phyloP scores from a whole-genome alignment of 768 basidiomycete species.

The Tremella mesenterica region DNA sequence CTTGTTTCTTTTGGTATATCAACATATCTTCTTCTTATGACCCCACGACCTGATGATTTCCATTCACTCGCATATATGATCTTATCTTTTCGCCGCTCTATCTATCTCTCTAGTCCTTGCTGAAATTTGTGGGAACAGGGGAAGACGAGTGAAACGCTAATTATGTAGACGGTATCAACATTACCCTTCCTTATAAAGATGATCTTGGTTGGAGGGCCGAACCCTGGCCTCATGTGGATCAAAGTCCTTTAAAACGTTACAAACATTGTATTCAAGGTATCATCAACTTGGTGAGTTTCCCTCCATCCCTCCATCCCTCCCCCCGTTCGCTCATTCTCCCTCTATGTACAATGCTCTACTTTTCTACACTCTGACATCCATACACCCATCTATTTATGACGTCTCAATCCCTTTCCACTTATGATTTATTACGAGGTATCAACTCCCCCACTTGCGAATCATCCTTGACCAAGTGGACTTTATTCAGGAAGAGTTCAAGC shows the following conservation, averaged over 20 bases:
- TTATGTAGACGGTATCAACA: conserved; percentile 19
- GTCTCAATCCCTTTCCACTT: no score
- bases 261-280: conserved; percentile 36
- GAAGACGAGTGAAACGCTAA: no score
- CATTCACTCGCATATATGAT: background rate
- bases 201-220: conserved; percentile 2
- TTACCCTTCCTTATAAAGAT: conserved; percentile 10
- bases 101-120: conserved; percentile 24
- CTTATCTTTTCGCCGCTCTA: conserved; percentile 19
- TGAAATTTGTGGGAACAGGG: background rate
- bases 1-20: conserved; percentile 35
- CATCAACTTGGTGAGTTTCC: conserved; percentile 21
- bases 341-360: background rate
- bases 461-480: background rate
- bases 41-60: background rate
- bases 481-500: background rate
- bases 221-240: conserved; percentile 17
- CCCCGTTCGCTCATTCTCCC: background rate
- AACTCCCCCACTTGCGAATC: background rate
- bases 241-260: conserved; percentile 12
- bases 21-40: background rate
- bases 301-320: background rate
- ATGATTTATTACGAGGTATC: no score
- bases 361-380: no score
- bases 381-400: no score